These are phyloP conservation scores for Stachybotrys echinatus DNA, from an alignment of 2,329 filamentous ascomycete species.

Conservation along the genomic window DNA sequence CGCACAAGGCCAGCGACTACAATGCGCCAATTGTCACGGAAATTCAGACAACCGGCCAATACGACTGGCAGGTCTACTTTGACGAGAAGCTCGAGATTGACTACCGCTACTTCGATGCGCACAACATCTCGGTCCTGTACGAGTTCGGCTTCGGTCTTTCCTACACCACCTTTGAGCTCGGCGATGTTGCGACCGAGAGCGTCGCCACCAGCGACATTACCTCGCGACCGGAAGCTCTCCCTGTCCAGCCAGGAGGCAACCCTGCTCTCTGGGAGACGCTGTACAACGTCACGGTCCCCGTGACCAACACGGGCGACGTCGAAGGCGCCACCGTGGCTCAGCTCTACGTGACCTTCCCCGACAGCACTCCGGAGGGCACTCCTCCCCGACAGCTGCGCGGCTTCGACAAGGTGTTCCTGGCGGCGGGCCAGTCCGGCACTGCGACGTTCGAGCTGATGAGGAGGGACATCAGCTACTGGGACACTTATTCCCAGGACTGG, in stretches of 20 bases:
- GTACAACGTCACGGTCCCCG: slow-evolving; percentile 37
- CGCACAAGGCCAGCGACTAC: slow-evolving; percentile 45
- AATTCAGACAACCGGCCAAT: slow-evolving; percentile 27
- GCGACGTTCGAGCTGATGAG: slow-evolving; percentile 41
- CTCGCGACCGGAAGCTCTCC: slow-evolving; percentile 17
- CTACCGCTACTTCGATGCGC: slow-evolving; percentile 60
- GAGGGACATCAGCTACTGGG: slow-evolving; percentile 45
- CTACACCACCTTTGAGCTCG: slow-evolving; percentile 58
- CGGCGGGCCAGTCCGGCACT: slow-evolving; percentile 29
- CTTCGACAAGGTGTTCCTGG: slow-evolving; percentile 45
- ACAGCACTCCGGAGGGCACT: slow-evolving; percentile 31
- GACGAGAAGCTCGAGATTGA: slow-evolving; percentile 62
- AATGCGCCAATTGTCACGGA: slow-evolving; percentile 33
- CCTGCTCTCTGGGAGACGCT: slow-evolving; percentile 47
- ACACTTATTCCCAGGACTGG: slow-evolving; percentile 37
- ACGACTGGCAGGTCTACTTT: slow-evolving; percentile 45
- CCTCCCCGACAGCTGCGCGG: slow-evolving; percentile 43
- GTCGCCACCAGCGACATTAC: slow-evolving; percentile 16
- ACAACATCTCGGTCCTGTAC: slow-evolving; percentile 54
- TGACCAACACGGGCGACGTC: slow-evolving; percentile 47
- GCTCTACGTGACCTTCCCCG: slow-evolving; percentile 45
- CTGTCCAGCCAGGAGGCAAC: slow-evolving; percentile 47
- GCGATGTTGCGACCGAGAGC: slow-evolving; percentile 19
- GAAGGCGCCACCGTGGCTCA: slow-evolving; percentile 47
- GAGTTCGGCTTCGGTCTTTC: slow-evolving; percentile 66